Conservation (phyloP, 1,284 basidiomycete species). For the Marasmius tenuissimus region DNA sequence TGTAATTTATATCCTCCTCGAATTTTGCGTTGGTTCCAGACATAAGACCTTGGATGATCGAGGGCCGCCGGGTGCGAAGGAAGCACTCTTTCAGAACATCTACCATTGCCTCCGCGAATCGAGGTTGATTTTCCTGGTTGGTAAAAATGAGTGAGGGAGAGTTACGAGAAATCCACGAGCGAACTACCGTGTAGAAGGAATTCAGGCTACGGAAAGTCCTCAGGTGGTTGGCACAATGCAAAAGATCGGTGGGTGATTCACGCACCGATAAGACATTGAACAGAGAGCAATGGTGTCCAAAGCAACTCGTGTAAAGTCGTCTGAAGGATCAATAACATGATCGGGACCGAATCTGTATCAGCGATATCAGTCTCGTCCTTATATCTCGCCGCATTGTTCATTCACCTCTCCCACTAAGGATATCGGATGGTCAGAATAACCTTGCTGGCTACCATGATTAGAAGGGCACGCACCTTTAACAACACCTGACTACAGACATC, state of each 20-base stretch:
- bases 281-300: conserved; percentile 46
- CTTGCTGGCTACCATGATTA: background rate
- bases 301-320: conserved; percentile 47
- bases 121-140: conserved; percentile 32
- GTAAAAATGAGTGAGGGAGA: conserved; percentile 2
- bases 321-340: conserved; percentile 39
- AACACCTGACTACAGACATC: conserved; percentile 50
- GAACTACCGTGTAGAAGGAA: conserved; percentile 35
- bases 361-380: background rate
- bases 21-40: conserved; percentile 36
- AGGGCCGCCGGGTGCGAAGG: conserved; percentile 34
- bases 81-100: conserved; percentile 40
- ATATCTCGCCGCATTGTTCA: background rate
- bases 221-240: background rate
- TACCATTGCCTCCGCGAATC: conserved; percentile 44
- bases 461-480: conserved; percentile 28
- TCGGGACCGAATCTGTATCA: conserved; percentile 40
- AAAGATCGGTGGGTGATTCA: background rate
- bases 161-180: conserved; percentile 9
- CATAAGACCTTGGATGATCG: conserved; percentile 36
- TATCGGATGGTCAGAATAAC: background rate
- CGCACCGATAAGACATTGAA: conserved; percentile 43
- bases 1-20: conserved; percentile 38
- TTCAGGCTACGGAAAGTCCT: conserved; percentile 28
- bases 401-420: conserved; percentile 40